Evolutionary conservation across 257 asterid species (phyloP).

Genomic region (Solanum bulbocastanum): DNA sequence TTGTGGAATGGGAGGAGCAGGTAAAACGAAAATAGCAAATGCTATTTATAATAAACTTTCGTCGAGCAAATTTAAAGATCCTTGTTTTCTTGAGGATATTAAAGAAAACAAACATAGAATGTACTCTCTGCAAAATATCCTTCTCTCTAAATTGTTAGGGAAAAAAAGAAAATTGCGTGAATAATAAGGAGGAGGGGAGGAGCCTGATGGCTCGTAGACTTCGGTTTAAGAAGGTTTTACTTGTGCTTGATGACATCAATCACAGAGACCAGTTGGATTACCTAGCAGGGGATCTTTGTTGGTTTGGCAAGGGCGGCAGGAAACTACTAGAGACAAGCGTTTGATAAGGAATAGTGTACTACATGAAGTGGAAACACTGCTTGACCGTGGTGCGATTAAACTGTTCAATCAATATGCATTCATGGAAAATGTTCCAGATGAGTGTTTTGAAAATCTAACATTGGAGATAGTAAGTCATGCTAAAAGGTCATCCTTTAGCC

Average conservation of each 20-base stretch:
- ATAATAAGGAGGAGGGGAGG: neutral
- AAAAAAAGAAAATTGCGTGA: neutral
- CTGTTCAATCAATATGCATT: neutral
- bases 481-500: neutral
- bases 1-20: neutral
- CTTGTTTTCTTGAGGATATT: neutral
- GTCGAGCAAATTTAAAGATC: neutral
- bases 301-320: neutral
- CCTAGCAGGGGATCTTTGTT: neutral
- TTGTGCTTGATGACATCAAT: neutral
- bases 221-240: neutral
- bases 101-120: neutral
- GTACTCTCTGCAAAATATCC: neutral
- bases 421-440: neutral
- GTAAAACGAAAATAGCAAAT: neutral
- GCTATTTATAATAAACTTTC: neutral
- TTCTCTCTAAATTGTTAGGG: neutral
- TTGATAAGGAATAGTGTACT: neutral
- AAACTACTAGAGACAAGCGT: neutral
- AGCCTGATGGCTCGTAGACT: neutral
- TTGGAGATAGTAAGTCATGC: neutral
- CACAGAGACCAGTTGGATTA: neutral
- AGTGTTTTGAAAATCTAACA: neutral
- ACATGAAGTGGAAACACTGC: neutral
- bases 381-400: neutral